Evolutionary conservation across 1,284 basidiomycete genomes (phyloP), one percentile per base, ranked within the genome.

Genomic region (Laetiporus sulphureus): DNA sequence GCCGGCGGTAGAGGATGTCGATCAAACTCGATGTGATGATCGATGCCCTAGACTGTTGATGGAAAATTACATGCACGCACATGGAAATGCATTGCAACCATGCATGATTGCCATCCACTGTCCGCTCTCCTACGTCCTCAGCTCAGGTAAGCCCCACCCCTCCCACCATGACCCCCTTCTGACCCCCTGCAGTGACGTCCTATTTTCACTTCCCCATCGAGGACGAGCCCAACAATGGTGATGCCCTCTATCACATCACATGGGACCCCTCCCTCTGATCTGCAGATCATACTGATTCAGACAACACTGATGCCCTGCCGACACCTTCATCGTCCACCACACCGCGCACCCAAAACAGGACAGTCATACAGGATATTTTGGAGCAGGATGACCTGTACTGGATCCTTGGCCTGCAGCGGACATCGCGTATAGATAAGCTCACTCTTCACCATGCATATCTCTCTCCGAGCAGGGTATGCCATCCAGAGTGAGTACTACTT

Each of bases 401-500:
- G 36, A 79, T 91, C 22, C 72, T 92, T 5, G 86, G 83, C 7
- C 61, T 90, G 8, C 56, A 68, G 22, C 72, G 70, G 42, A 68
- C 67, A 8, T 60, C 70, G 0, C 63, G 62, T 29, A 62, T 77
- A 34, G 84, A 91, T 55, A 81, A 79, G 49, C 66, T 74, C 47
- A 59, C 75, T 21, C 68, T 92, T 21, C 65, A 89, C 29, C 68
- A 86, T 29, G 88, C 84, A 16, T 92, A 91, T 60, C 73, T 92
- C 36, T 67, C 74, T 0, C 67, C 86, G 32, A 90, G 85, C 57
- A 75, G 73, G 53, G 72, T 77, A 10, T 91, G 88, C 52, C 90
- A 91, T 55, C 90, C 89, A 60, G 89, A 92, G 87, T 89, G 48
- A 50, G 82, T 71, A n/a, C n/a, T n/a, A n/a, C n/a, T n/a, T n/a